These are phyloP conservation scores for Colletotrichum plurivorum DNA, from an alignment of 2,329 filamentous ascomycete genomes.

Conservation along the genomic window DNA sequence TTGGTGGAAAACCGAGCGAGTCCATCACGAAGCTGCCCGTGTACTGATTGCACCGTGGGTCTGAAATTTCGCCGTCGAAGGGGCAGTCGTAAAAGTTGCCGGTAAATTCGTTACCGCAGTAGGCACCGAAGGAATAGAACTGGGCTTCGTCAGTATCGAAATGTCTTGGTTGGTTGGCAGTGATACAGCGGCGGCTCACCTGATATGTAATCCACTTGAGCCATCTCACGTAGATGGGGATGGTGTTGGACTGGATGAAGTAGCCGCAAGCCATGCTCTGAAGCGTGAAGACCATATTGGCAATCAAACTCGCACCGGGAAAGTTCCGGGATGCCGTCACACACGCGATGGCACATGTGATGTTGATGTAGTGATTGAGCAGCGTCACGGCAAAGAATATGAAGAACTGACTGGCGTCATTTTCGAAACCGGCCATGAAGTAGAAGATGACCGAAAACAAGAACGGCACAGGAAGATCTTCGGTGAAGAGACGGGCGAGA, in stretches of 20 bases:
- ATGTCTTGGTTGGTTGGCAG: not conserved
- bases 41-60: constrained; percentile 78
- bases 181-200: constrained; percentile 52
- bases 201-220: constrained; percentile 77
- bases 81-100: constrained; percentile 83
- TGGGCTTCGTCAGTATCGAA: constrained; percentile 47
- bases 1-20: constrained; percentile 75
- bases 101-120: constrained; percentile 80
- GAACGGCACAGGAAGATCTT: constrained; percentile 81
- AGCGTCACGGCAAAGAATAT: constrained; percentile 79
- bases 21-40: constrained; percentile 79
- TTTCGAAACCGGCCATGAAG: constrained; percentile 83
- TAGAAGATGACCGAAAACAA: constrained; percentile 81
- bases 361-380: constrained; percentile 80
- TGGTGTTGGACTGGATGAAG: constrained; percentile 80
- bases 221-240: constrained; percentile 85
- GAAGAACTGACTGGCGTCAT: constrained; percentile 75
- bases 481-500: constrained; percentile 76
- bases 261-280: constrained; percentile 83
- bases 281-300: constrained; percentile 79
- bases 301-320: constrained; percentile 78
- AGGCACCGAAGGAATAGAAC: constrained; percentile 80
- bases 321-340: constrained; percentile 77
- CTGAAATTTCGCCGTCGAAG: constrained; percentile 68
- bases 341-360: constrained; percentile 79